Evolutionary conservation across 257 asterid genomes (phyloP), one percentile per base, ranked within the genome.

Genomic region (Salvia hispanica): DNA sequence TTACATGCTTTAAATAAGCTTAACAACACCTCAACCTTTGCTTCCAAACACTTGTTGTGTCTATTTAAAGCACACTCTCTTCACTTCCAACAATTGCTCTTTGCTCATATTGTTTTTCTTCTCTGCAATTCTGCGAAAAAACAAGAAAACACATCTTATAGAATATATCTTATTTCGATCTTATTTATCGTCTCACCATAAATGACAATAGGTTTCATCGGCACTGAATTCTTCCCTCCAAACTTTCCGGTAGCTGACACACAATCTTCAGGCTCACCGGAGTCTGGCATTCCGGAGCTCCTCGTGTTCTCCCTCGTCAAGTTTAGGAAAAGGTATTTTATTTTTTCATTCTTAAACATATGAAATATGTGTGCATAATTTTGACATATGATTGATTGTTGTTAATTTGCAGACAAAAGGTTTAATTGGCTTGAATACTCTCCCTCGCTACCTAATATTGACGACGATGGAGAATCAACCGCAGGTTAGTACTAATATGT

Each of bases 191-290:
- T 66, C 50, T 18, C 63, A 53, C 82, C 88, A 78, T 90, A 90
- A 90, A 90, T 90, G 97, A 85, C 95, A 81, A 90, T 25, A 88
- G 72, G 72, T 66, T 68, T 80, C 62, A 15, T 74, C 55, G 83
- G 84, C 36, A 40, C 74, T 78, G 53, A 71, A 66, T 55, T 33
- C 18, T 62, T 78, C 70, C 62, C 71, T 76, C 79, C 80, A 36
- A 21, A 51, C 5, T 60, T 50, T 45, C 18, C 10, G 21, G 25
- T 72, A 2, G 70, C 77, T 1, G 81, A 76, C 44, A 80, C 58
- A 4, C 71, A 69, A 9, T 85, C 85, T 28, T 81, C 86, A 0
- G 86, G 80, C 0, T 84, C 96, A 3, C 87, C 82, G 48, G 88
- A 87, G 73, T 54, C 85, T 5, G 78, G 70, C 36, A 85, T 79